These are phyloP conservation scores for Fusarium falciforme DNA, from an alignment of 2,329 filamentous ascomycete genomes.

Conservation along the genomic window DNA sequence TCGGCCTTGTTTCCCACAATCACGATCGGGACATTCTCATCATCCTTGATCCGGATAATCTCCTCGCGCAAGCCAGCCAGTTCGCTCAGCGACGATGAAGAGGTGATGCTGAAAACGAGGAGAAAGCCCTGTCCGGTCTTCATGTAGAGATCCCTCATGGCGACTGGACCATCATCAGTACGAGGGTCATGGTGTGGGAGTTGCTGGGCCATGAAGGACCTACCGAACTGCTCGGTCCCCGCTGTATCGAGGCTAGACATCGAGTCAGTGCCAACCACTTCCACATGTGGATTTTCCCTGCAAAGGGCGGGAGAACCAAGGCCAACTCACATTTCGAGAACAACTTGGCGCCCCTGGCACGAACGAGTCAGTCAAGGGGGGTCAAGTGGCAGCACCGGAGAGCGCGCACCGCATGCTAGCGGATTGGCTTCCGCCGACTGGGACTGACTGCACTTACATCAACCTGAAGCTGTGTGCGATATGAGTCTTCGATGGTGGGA, in stretches of 20 bases:
- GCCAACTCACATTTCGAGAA: constrained; percentile 82
- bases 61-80: constrained; percentile 85
- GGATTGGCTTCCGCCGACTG: not conserved
- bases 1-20: constrained; percentile 95
- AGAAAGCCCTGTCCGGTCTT: constrained; percentile 93
- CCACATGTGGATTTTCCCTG: constrained; percentile 26
- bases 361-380: constrained; percentile 46
- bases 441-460: constrained; percentile 72
- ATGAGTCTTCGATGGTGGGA: constrained; percentile 82
- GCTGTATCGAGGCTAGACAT: constrained; percentile 80
- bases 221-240: constrained; percentile 93
- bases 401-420: not conserved
- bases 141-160: constrained; percentile 88
- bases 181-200: constrained; percentile 14
- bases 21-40: constrained; percentile 86
- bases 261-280: constrained; percentile 35
- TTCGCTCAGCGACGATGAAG: constrained; percentile 83
- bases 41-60: constrained; percentile 91
- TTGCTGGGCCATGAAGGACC: constrained; percentile 49
- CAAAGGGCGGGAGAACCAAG: constrained; percentile 4
- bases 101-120: constrained; percentile 92
- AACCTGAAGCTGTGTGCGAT: constrained; percentile 80
- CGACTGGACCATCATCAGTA: constrained; percentile 56
- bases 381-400: constrained; percentile 16
- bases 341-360: constrained; percentile 81